These are phyloP conservation scores for Rhizoctonia solani DNA, from an alignment of 1,284 basidiomycete genomes.

Conservation along the genomic window DNA sequence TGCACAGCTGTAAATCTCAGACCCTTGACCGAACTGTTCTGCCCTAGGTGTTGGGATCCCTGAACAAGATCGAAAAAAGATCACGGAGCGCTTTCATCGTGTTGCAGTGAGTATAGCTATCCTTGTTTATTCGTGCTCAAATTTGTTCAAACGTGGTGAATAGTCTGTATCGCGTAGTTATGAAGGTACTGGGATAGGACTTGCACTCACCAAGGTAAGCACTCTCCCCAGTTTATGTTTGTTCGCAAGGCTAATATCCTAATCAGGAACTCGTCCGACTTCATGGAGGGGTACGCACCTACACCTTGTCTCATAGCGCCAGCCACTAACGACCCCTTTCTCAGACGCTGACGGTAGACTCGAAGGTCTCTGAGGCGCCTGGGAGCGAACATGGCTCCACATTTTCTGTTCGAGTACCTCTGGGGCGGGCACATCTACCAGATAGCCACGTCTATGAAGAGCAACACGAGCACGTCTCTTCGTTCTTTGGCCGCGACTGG, in stretches of 20 bases:
- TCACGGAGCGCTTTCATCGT: conserved; percentile 45
- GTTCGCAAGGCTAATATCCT: background rate
- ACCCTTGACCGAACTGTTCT: conserved; percentile 2
- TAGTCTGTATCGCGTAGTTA: conserved; percentile 43
- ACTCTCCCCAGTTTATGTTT: background rate
- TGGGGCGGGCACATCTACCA: conserved; percentile 41
- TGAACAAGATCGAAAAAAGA: conserved; percentile 40
- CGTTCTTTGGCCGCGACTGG: conserved; percentile 34
- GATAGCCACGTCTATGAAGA: conserved; percentile 40
- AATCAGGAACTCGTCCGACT: conserved; percentile 43
- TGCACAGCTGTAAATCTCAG: background rate
- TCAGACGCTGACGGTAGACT: background rate
- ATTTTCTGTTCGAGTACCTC: conserved; percentile 43
- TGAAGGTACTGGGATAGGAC: conserved; percentile 46
- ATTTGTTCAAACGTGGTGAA: background rate
- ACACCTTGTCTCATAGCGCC: background rate
- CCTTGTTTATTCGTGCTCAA: background rate
- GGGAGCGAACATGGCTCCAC: conserved; percentile 42
- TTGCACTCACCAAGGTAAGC: conserved; percentile 43
- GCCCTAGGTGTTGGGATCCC: conserved; percentile 42
- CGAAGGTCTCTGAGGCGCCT: conserved; percentile 28
- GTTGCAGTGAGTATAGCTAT: conserved; percentile 39
- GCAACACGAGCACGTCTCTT: conserved; percentile 40
- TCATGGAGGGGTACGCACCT: conserved; percentile 41
- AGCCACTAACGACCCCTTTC: background rate